A percentile compares a stretch with the other conserved stretches of the same genome.
Evolutionary conservation across 78 protist genomes (phyloP).

Genomic region (Dictyostelium brefeldianum): DNA sequence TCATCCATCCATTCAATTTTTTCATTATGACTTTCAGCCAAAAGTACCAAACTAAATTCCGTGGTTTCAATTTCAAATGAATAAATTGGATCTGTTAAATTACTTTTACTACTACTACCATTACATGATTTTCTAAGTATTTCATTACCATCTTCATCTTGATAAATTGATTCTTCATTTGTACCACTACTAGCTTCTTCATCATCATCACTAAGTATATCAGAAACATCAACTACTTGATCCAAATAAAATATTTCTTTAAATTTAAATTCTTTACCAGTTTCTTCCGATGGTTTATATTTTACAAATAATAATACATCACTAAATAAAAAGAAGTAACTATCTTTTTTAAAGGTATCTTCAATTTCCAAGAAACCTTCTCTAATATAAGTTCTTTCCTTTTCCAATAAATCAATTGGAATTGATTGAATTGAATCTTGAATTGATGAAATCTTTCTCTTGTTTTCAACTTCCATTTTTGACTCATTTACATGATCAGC

Average conservation of each 20-base stretch:
- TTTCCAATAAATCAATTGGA: constrained; percentile 42
- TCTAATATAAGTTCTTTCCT: constrained; percentile 61
- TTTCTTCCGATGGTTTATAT: constrained; percentile 75
- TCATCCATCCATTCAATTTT: constrained; percentile 73
- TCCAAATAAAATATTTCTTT: constrained; percentile 48
- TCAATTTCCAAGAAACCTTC: constrained; percentile 80
- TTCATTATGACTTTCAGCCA: constrained; percentile 48
- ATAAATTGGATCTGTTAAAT: neutral
- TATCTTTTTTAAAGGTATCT: constrained; percentile 56
- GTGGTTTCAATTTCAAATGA: constrained; percentile 54
- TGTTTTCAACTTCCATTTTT: constrained; percentile 50
- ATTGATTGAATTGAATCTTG: constrained; percentile 51
- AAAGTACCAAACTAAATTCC: constrained; percentile 31
- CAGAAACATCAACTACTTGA: constrained; percentile 49
- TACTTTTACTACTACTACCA: neutral
- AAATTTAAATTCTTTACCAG: constrained; percentile 80
- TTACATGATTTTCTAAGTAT: constrained; percentile 3
- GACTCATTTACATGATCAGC: constrained; percentile 75
- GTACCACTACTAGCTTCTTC: neutral
- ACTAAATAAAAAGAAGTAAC: constrained; percentile 73
- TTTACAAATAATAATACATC: constrained; percentile 60
- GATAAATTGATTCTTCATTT: neutral
- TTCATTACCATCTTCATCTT: neutral
- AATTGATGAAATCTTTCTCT: constrained; percentile 50
- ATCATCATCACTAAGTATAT: constrained; percentile 77